Evolutionary conservation across 2,329 filamentous ascomycete species (phyloP), one percentile per base, ranked within the genome.

Genomic region (Nemania sp.): DNA sequence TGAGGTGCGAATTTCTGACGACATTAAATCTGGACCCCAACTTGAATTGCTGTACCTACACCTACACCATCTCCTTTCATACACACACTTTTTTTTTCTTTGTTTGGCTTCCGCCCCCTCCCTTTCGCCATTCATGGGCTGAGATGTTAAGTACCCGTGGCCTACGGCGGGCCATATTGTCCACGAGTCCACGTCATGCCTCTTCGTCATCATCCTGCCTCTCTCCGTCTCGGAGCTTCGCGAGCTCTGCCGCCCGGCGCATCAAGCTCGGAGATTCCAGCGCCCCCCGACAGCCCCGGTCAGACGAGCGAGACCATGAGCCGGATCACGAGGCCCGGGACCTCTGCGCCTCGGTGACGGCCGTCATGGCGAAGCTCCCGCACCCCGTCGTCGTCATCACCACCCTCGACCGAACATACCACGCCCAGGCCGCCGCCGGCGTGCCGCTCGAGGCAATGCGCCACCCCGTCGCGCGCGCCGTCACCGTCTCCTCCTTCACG

Each of bases 401-500:
- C 17, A 68, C 71, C 20, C 65, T 73, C n/a, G 68, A 69, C 55
- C 64, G 20, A 74, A 81, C 20, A 71, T 75, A n/a, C 71, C 75
- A n/a, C 62, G 72, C 37, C 13, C 63, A 29, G 12, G 43, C 37
- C 57, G 21, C 50, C 48, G 35, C 43, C 15, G 54, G 32, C 12
- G 52, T 57, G 34, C 51, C 52, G 17, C 46, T 49, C 46, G 45
- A 48, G 11, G 34, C 60, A 5, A 46, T 63, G 39, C 57, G 64
- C 64, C 70, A 34, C 20, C 72, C 61, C 55, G 68, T 42, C 69
- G 79, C 71, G 5, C 77, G 80, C 34, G 84, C 79, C 49, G 83
- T 87, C 79, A 86, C 84, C 34, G 83, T 86, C 76, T 86, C 84
- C 6, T 86, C 83, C 2, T 81, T 87, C 63, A 83, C 83, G 2